These are phyloP conservation scores for Candida smagusa DNA, from an alignment of 1,139 yeast species.

Conservation along the genomic window DNA sequence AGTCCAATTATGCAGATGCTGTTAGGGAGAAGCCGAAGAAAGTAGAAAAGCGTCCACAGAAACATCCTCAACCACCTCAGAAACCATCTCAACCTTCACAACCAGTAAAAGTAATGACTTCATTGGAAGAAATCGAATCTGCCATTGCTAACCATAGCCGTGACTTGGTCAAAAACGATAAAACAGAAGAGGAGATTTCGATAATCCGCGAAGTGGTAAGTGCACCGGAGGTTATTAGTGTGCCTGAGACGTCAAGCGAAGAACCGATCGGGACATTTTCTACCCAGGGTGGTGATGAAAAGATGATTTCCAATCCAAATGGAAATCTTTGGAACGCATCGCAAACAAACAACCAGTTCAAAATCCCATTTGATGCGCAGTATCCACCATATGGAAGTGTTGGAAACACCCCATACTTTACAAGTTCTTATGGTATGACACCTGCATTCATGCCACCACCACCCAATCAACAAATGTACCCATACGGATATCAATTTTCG, in stretches of 20 bases:
- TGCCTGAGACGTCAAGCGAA: too few relatives aligned
- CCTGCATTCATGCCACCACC: slow-evolving; percentile 1
- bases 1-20: neutral
- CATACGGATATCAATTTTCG: slow-evolving; percentile 1
- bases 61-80: neutral
- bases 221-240: neutral
- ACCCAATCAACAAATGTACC: slow-evolving; percentile 5
- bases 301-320: slow-evolving; percentile 2
- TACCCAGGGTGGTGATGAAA: too few relatives aligned
- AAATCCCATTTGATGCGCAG: slow-evolving; percentile 2
- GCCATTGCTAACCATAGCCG: slow-evolving; percentile 28
- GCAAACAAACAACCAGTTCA: slow-evolving; percentile 3
- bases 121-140: slow-evolving; percentile 29
- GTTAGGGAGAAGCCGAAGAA: neutral
- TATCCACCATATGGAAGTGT: slow-evolving; percentile 1
- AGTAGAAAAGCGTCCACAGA: neutral
- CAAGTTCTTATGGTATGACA: neutral
- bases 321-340: slow-evolving; percentile 3
- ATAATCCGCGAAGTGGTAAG: neutral
- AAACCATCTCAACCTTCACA: slow-evolving; percentile 7
- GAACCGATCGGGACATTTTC: too few relatives aligned
- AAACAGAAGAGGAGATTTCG: neutral
- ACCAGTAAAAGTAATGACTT: slow-evolving; percentile 2
- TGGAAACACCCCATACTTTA: slow-evolving; percentile 9
- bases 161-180: slow-evolving; percentile 13